Evolutionary conservation across 2,329 filamentous ascomycete species (phyloP).

Genomic region (Fusarium penzigii): DNA sequence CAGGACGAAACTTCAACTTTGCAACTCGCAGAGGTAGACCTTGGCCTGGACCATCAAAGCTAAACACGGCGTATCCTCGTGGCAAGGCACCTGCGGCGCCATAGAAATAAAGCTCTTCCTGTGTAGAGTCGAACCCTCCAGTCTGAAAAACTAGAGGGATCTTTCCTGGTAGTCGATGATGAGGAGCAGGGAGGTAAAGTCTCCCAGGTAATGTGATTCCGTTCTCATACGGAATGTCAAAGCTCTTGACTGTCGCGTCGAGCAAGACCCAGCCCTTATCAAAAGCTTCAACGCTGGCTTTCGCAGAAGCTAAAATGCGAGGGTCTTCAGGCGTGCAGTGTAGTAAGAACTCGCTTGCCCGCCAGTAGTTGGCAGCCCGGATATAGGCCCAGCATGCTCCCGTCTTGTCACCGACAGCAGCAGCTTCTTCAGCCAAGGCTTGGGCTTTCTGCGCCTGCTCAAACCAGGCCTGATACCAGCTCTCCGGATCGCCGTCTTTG

Average conservation of each 20-base stretch:
- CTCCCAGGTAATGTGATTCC: slow-evolving; percentile 36
- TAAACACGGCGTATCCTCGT: slow-evolving; percentile 45
- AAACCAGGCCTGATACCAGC: slow-evolving; percentile 41
- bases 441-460: slow-evolving; percentile 35
- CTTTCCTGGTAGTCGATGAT: slow-evolving; percentile 26
- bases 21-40: slow-evolving; percentile 37
- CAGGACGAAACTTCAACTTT: slow-evolving; percentile 34
- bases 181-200: slow-evolving; percentile 36
- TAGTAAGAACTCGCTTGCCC: slow-evolving; percentile 37
- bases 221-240: slow-evolving; percentile 42
- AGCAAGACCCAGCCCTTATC: slow-evolving; percentile 28
- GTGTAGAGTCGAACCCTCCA: slow-evolving; percentile 38
- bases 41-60: slow-evolving; percentile 49
- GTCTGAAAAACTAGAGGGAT: slow-evolving; percentile 38
- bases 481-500: slow-evolving; percentile 38
- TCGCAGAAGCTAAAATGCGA: slow-evolving; percentile 25
- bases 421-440: slow-evolving; percentile 36
- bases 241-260: slow-evolving; percentile 27
- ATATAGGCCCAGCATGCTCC: slow-evolving; percentile 39
- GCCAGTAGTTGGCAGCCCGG: slow-evolving; percentile 42
- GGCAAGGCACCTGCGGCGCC: slow-evolving; percentile 23
- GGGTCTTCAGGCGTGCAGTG: slow-evolving; percentile 22
- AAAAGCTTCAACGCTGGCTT: slow-evolving; percentile 17
- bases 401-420: slow-evolving; percentile 27
- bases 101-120: slow-evolving; percentile 44